phyloP scores from a whole-genome alignment of 495 filamentous ascomycete species.

The Penicillium argentinense region DNA sequence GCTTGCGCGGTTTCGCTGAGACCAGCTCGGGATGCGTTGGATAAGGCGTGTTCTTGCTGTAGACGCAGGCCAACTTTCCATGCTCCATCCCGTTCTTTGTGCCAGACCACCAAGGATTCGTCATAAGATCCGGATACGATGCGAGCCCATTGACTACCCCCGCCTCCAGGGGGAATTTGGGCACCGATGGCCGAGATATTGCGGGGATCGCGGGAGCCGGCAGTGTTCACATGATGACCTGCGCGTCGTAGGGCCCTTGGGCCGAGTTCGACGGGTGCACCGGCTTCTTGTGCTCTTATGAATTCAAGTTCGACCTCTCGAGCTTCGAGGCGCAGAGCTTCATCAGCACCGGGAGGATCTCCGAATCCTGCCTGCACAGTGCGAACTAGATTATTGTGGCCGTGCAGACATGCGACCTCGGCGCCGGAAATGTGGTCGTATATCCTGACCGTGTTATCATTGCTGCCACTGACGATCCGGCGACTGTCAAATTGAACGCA shows the following conservation, averaged over 20 bases:
- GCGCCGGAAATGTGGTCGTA: constrained; percentile 82
- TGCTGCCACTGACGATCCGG: constrained; percentile 93
- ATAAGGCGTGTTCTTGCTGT: constrained; percentile 62
- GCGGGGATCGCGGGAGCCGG: constrained; percentile 68
- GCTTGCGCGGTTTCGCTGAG: constrained; percentile 20
- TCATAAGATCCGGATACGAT: constrained; percentile 97
- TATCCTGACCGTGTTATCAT: constrained; percentile 91
- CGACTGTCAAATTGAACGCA: constrained; percentile 97
- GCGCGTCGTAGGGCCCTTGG: constrained; percentile 46
- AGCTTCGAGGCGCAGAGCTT: constrained; percentile 70
- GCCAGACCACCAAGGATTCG: constrained; percentile 93
- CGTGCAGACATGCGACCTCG: constrained; percentile 81
- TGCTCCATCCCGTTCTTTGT: constrained; percentile 72
- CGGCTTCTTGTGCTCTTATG: constrained; percentile 66
- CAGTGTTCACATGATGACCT: constrained; percentile 60
- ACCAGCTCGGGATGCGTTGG: constrained; percentile 36
- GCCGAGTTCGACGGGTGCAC: constrained; percentile 45
- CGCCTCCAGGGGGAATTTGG: constrained; percentile 83
- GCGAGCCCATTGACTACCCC: constrained; percentile 78
- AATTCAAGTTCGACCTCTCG: constrained; percentile 69
- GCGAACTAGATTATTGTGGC: constrained; percentile 81
- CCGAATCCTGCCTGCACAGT: constrained; percentile 94
- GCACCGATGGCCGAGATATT: constrained; percentile 78
- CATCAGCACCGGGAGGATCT: constrained; percentile 76
- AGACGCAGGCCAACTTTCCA: constrained; percentile 76